A percentile compares a stretch with the other conserved stretches of the same genome.
phyloP scores from a whole-genome alignment of 176 grass and related monocot genomes.

The maize (Zea mays) region Zm-B73-REFERENCE-NAM-5.0 NC_050100.1:5074001-5074500 shows the following conservation, averaged over 20 bases:
- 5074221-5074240: conserved; percentile 54
- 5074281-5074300: conserved; percentile 76
- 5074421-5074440: conserved; percentile 29
- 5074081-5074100: conserved; percentile 24
- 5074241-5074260: conserved; percentile 97
- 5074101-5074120: background rate
- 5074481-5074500: conserved; percentile 96
- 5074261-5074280: conserved; percentile 83
- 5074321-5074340: conserved; percentile 96
- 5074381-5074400: conserved; percentile 36
- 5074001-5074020: conserved; percentile 97
- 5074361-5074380: conserved; percentile 45
- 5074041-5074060: conserved; percentile 90
- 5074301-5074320: conserved; percentile 92
- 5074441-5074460: conserved; percentile 56
- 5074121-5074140: conserved; percentile 12
- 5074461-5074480: conserved; percentile 96
- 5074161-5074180: conserved; percentile 16
- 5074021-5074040: conserved; percentile 79
- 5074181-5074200: conserved; percentile 23
- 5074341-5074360: conserved; percentile 97
- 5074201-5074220: conserved; percentile 13
- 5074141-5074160: conserved; percentile 8
- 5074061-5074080: conserved; percentile 97
- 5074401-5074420: conserved; percentile 24